Evolutionary conservation across 805 yeast genomes (phyloP).

Genomic region (Pichia ethanolica): DNA sequence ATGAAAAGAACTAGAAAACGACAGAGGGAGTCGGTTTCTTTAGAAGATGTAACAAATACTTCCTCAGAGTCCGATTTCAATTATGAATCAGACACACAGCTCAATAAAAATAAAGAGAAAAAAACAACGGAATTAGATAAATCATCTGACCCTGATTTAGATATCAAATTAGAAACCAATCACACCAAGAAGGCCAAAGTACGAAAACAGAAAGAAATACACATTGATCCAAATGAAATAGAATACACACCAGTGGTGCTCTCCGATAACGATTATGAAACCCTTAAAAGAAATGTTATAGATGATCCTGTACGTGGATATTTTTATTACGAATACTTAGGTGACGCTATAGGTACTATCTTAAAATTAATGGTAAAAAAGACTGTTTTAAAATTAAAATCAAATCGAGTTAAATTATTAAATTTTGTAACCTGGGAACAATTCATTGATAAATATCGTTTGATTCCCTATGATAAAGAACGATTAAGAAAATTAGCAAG

Average conservation of each 20-base stretch:
- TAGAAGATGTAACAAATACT: too few species aligned
- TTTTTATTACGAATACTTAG: constrained; percentile 5
- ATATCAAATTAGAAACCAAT: too few species aligned
- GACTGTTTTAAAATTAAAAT: not conserved
- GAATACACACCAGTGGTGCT: not conserved
- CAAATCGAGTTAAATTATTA: not conserved
- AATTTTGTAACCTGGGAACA: not conserved
- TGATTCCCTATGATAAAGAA: not conserved
- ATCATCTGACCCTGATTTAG: too few species aligned
- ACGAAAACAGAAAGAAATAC: not conserved
- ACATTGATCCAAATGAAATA: not conserved
- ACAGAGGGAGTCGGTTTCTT: too few species aligned
- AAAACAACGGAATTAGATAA: too few species aligned
- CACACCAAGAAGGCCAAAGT: too few species aligned
- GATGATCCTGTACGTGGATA: constrained; percentile 5
- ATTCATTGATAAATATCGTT: not conserved
- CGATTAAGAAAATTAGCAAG: not conserved
- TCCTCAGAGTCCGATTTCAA: too few species aligned
- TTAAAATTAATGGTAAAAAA: not conserved
- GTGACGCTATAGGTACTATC: not conserved
- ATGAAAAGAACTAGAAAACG: too few species aligned
- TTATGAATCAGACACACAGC: too few species aligned
- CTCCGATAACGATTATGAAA: not conserved
- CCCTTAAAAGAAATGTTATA: not conserved
- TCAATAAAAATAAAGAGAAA: too few species aligned